phyloP scores from a whole-genome alignment of 495 filamentous ascomycete species.

The Astrothelium macrocarpum region DNA sequence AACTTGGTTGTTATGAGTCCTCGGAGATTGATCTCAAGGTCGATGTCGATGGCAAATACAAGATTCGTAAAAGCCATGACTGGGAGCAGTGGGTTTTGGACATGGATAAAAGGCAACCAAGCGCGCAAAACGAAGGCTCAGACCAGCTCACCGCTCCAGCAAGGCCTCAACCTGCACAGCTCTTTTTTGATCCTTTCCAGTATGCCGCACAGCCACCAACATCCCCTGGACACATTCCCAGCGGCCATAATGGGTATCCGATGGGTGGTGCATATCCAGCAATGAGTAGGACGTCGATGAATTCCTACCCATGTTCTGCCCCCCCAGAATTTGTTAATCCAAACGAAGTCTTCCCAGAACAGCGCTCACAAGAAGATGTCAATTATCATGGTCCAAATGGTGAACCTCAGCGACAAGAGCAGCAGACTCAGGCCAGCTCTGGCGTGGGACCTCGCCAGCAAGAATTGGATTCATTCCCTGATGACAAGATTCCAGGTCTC shows the following conservation, averaged over 20 bases:
- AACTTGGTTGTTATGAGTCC: conserved; percentile 61
- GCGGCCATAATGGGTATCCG: background rate
- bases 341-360: background rate
- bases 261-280: background rate
- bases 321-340: background rate
- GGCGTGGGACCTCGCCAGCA: background rate
- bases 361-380: background rate
- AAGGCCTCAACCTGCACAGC: conserved; percentile 20
- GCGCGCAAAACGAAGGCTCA: conserved; percentile 52
- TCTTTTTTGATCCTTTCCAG: background rate
- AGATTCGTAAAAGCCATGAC: conserved; percentile 63
- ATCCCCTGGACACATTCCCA: background rate
- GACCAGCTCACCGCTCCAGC: conserved; percentile 29
- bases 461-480: conserved; percentile 39
- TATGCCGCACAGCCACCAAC: background rate
- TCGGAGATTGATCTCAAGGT: conserved; percentile 57
- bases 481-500: conserved; percentile 46
- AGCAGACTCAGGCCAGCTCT: background rate
- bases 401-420: background rate
- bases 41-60: conserved; percentile 64
- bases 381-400: background rate
- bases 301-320: background rate
- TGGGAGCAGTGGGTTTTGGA: conserved; percentile 76
- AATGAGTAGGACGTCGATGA: background rate
- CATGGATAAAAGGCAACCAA: conserved; percentile 49